Conservation (phyloP, 208 protist genomes). For the Wallacemonas rigidus region DNA sequence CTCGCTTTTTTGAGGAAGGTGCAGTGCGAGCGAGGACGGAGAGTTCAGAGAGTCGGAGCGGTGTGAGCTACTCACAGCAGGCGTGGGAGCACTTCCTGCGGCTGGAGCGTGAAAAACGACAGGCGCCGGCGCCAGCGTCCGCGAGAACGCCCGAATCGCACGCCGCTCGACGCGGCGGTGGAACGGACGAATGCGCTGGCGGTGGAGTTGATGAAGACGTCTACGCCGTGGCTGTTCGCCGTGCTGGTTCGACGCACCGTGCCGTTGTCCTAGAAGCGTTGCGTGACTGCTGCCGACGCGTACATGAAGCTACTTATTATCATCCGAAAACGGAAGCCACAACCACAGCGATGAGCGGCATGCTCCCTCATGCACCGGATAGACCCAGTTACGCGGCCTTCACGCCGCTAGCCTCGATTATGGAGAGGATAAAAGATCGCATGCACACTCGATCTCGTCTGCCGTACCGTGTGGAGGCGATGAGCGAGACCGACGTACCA, state of each 20-base stretch:
- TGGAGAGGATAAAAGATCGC: not conserved
- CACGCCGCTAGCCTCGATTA: not conserved
- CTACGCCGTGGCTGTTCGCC: not conserved
- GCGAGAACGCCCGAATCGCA: not conserved
- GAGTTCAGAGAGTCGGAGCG: not conserved
- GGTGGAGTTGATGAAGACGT: not conserved
- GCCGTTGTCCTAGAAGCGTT: constrained; percentile 10
- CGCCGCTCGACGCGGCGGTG: not conserved
- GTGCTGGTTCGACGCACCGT: constrained; percentile 8
- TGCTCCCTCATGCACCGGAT: not conserved
- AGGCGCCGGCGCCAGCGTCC: not conserved
- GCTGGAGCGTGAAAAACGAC: not conserved
- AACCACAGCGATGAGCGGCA: not conserved
- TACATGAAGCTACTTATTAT: constrained; percentile 6
- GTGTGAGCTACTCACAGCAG: constrained; percentile 3
- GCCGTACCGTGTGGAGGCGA: not conserved
- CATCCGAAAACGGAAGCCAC: not conserved
- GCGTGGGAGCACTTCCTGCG: constrained; percentile 11
- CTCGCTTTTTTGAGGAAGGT: constrained; percentile 5
- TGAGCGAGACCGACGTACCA: too few relatives aligned
- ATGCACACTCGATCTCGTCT: not conserved
- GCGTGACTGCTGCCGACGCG: not conserved
- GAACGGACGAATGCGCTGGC: not conserved
- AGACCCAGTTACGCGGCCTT: not conserved
- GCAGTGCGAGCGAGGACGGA: too few relatives aligned